These are phyloP conservation scores for Musa schizocarpa DNA, from an alignment of 176 grass and related monocot genomes.

Conservation along the genomic window DNA sequence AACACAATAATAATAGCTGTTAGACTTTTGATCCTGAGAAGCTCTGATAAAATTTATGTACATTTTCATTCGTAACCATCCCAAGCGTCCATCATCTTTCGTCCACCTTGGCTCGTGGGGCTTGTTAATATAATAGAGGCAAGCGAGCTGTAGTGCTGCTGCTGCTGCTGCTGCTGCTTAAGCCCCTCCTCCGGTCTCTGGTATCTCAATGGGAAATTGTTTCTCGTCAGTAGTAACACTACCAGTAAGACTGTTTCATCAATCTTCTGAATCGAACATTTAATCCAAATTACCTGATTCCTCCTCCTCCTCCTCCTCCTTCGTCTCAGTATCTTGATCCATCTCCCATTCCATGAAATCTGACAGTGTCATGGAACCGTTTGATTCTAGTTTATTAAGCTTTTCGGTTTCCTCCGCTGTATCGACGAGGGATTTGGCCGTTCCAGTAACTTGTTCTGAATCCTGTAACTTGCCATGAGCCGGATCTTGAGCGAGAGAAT, in stretches of 20 bases:
- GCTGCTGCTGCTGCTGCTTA: neutral
- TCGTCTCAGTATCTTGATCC: conserved; percentile 29
- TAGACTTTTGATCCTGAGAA: too few species aligned
- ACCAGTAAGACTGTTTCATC: conserved; percentile 46
- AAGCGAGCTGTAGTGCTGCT: neutral
- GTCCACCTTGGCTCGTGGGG: neutral
- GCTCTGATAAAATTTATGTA: neutral
- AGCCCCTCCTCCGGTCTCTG: conserved; percentile 40
- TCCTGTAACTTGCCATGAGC: conserved; percentile 26
- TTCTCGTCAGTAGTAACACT: conserved; percentile 45
- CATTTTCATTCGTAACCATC: neutral
- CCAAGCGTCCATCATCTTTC: neutral
- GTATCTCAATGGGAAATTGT: conserved; percentile 47
- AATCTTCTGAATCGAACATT: conserved; percentile 30
- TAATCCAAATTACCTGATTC: conserved; percentile 25
- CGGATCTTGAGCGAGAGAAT: conserved; percentile 36
- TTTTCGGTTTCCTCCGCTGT: conserved; percentile 13
- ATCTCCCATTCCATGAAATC: conserved; percentile 76
- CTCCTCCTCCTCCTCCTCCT: conserved; percentile 30
- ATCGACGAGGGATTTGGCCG: neutral
- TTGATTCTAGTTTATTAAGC: conserved; percentile 21
- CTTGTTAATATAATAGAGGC: neutral
- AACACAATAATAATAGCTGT: too few species aligned
- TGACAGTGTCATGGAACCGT: conserved; percentile 46
- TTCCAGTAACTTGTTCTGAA: neutral